Evolutionary conservation across 2,329 filamentous ascomycete species (phyloP), one percentile per base, ranked within the genome.

Genomic region (Colletotrichum truncatum): DNA sequence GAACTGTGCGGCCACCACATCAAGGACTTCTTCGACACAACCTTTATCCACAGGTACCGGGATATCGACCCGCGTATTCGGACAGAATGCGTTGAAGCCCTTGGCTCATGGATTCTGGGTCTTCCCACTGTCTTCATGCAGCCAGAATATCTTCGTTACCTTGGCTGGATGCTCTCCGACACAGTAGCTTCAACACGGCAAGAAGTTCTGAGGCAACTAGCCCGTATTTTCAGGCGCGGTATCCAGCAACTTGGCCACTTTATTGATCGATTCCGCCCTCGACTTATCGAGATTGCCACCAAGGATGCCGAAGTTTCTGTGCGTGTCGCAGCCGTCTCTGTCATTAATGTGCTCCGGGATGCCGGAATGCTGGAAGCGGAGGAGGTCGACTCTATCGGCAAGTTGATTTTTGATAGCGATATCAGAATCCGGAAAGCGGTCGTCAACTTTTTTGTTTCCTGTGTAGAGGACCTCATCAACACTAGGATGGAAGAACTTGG

Each of bases 121-220:
- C 88, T 97, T 54, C 93, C 94, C 2, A 93, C 93, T 48, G 87
- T 93, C 46, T 99, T 97, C 79, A 93, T 98, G 76, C 93, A 98
- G 69, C 93, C 93, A 2, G 87, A 91, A 70, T 97, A 97, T 78
- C 82, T 99, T 53, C 90, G 96, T 66, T 99, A 99, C 73, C 84
- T 99, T 6, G 96, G 96, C 55, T 99, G 96, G 96, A 90, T 97
- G 73, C 84, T 99, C 28, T 97, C 94, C 4, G 96, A 99, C 75
- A 86, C 89, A 4, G 85, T 90, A 66, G 84, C 90, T 1, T 81
- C 89, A 8, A 94, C 93, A 21, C 88, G 96, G 57, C 86, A 91
- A n/a, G 94, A 97, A 76, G 93, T 97, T 3, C 80, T 99, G 41
- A 93, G 90, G 72, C 94, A 98, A 76, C 84, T 99, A 12, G 85